Base-by-base conservation (phyloP, 2,329 filamentous ascomycete genomes). In the Bimuria novae-zelandiae region DNA sequence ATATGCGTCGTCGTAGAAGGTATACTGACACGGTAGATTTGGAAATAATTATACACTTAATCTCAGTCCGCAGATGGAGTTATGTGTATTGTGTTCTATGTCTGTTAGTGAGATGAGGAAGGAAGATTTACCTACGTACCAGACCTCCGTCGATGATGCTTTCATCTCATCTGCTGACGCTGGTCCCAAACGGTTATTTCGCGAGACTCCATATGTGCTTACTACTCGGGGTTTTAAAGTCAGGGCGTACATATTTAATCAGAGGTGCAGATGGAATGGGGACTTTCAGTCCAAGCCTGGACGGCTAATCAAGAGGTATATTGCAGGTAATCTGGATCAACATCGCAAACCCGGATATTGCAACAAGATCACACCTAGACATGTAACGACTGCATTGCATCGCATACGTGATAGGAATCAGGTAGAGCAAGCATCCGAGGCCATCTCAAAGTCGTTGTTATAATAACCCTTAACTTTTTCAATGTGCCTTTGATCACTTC, bases 341-440 rank as follows among this genome's bases (percentile, higher is more conserved):
- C 16, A 12, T 14, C 17, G 4, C 11, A 19, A 47, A n/a, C 44
- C 44, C 10, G 44, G 32, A 27, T 37, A 21, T 36, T 37, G 32
- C 22, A 37, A 27, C 21, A 29, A 27, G 32, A 37, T 47, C 44
- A 37, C 44, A 47, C 32, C 22, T 17, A n/a, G 12, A n/a, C n/a
- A 37, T 47, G 44, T 25, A 37, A 47, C 44, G 14, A 36, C 22
- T 37, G 44, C 44, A 47, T 29, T 29, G 32, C 32, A 47, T 12
- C 17, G 33, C 44, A 47, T 47, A 10, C n/a, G 29, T 41, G 3
- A 47, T 47, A 37, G 32, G 21, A 37, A 21, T n/a, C n/a, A n/a
- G n/a, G 21, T n/a, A 17, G 4, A 37, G 32, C 33, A 46, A 27
- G 25, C 10, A 6, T 27, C 6, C 25, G 25, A 27, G 10, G 10